These are phyloP conservation scores for Candida sp. DNA, from an alignment of 1,139 yeast genomes.

Conservation along the genomic window DNA sequence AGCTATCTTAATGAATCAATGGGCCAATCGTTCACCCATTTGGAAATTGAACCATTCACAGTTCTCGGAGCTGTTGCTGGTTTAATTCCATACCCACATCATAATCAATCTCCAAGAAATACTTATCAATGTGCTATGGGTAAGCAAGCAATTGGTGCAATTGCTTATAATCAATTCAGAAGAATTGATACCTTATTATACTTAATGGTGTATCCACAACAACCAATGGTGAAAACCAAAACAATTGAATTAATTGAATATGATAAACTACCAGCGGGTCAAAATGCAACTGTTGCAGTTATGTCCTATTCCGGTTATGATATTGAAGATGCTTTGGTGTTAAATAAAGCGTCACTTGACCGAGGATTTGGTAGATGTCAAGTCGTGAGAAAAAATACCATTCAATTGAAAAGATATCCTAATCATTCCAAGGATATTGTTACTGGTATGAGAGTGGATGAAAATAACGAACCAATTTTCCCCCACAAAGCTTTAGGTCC, in stretches of 20 bases:
- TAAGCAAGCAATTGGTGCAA: conserved; percentile 99
- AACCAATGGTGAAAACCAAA: conserved; percentile 98
- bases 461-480: conserved; percentile 73
- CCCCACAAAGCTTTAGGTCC: conserved; percentile 87
- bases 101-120: conserved; percentile 98
- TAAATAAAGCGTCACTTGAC: conserved; percentile 90
- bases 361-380: conserved; percentile 99
- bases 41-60: conserved; percentile 96
- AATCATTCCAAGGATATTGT: conserved; percentile 91
- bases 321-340: conserved; percentile 97
- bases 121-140: conserved; percentile 99
- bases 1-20: conserved; percentile 27
- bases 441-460: conserved; percentile 88
- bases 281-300: conserved; percentile 97
- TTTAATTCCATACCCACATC: conserved; percentile 98
- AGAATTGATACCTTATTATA: conserved; percentile 93
- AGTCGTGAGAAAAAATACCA: conserved; percentile 90
- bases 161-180: conserved; percentile 93
- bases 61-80: conserved; percentile 99
- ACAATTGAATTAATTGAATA: conserved; percentile 94
- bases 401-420: conserved; percentile 85
- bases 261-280: conserved; percentile 98
- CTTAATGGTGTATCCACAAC: conserved; percentile 97
- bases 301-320: conserved; percentile 99
- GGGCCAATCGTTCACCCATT: conserved; percentile 63